Percentiles rank a stretch among this genome's conserved stretches.
Conservation (phyloP, 495 filamentous ascomycete genomes). For the Tuber indicum region DNA sequence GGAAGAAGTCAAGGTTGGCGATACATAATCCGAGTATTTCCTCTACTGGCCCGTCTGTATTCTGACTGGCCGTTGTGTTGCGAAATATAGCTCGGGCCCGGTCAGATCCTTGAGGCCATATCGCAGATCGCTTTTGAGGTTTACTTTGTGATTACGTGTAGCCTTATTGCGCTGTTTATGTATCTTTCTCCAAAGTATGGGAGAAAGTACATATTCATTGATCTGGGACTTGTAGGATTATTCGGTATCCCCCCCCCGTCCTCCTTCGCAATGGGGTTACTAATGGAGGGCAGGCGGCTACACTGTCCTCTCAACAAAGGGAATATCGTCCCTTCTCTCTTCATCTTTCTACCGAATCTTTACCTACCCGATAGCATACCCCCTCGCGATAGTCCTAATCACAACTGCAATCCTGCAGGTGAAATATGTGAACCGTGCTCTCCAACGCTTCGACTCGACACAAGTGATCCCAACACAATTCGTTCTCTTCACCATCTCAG, state of each 20-base stretch:
- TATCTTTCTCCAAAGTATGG: constrained; percentile 78
- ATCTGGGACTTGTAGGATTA: constrained; percentile 83
- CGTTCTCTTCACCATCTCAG: constrained; percentile 88
- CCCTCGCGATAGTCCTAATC: constrained; percentile 66
- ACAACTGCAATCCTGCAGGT: constrained; percentile 89
- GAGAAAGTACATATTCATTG: constrained; percentile 76
- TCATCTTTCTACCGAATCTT: constrained; percentile 79
- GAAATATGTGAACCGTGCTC: constrained; percentile 86
- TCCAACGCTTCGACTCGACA: constrained; percentile 92
- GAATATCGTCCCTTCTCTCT: constrained; percentile 87
- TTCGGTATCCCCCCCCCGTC: constrained; percentile 56
- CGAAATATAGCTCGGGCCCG: constrained; percentile 60
- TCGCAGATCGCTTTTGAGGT: constrained; percentile 84
- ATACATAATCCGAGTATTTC: neutral
- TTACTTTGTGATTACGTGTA: constrained; percentile 70
- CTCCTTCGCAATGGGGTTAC: constrained; percentile 31
- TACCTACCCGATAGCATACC: constrained; percentile 85
- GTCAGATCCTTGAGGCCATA: constrained; percentile 84
- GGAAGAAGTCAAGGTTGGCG: constrained; percentile 63
- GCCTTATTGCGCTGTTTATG: constrained; percentile 66
- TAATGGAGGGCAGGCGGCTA: constrained; percentile 63
- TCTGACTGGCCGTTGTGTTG: constrained; percentile 17
- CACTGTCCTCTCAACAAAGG: constrained; percentile 91
- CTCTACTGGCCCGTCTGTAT: constrained; percentile 1
- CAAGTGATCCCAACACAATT: constrained; percentile 97